Base-by-base conservation (phyloP, 2,329 filamentous ascomycete genomes). In the Trichoderma aggressivum region DNA sequence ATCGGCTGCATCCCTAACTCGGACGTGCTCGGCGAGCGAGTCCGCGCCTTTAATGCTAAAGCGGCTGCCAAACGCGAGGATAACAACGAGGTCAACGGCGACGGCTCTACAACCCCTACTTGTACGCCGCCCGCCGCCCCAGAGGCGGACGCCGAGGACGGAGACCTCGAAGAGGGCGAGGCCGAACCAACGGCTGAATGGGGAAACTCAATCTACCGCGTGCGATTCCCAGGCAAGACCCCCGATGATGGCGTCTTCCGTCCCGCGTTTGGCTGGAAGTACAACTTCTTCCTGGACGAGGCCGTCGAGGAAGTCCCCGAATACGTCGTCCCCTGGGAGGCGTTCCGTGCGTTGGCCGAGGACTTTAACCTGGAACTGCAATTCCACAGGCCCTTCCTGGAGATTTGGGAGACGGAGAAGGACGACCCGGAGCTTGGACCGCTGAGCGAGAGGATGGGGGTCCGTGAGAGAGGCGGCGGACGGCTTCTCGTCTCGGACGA, bases 301-400 rank as follows among this genome's bases (percentile, higher is more conserved):
- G 96, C 96, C 0, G 96, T 99, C 24, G 95, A 98, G 80, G 93
- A 94, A 78, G 93, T 97, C 8, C 95, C 96, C 3, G 96, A 99
- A 83, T 99, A 97, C 79, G 95, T 99, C 1, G 96, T 99, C 1
- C 96, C 96, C 0, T 99, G 96, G 95, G 94, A 97, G 80, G 94
- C 94, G 1, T 98, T 99, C 84, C 93, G 96, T 82, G 94, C 94
- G 30, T 85, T 98, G 76, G 96, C 96, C 21, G 94, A 98, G 79
- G 94, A 98, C 79, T 99, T 95, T 85, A 98, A 98, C 76, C 88
- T 99, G 7, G 96, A 99, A 80, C 83, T 98, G 76, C 92, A 97
- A 81, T 99, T 98, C 78, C 92, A 97, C 77, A 95, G 95, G 81
- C 88, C 91, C 0, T 99, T 99, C 80, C 84, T 89, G 53, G 94